Evolutionary conservation across 2,329 filamentous ascomycete species (phyloP), one percentile per base, ranked within the genome.

Genomic region (Dothistroma pini): DNA sequence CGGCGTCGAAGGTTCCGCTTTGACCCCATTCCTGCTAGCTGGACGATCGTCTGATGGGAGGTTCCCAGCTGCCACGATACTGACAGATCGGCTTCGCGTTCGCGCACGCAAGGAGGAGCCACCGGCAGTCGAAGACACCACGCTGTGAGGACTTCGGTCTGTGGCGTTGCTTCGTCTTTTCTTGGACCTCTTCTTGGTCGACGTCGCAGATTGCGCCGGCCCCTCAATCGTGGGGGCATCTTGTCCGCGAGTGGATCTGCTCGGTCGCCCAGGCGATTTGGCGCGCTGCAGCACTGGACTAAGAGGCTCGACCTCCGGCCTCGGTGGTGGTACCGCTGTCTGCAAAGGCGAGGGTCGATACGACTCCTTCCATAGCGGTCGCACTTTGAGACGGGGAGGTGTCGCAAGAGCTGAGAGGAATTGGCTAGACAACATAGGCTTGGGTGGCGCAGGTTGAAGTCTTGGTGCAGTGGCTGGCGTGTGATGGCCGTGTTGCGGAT

Each of bases 71-170:
- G 75, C 75, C 50, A 79, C 76, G 1, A 79, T 81, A 14, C 77
- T 69, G 50, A 81, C 74, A 12, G 80, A 82, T 38, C 79, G 79
- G 65, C 80, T 82, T 54, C 80, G 73, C 53, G 79, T 81, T 12
- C 78, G 74, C 52, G 75, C 76, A 61, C 76, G 75, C 29, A 73
- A 66, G 16, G 79, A 79, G 5, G 79, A 79, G 5, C 77, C 76
- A 47, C 76, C 78, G 29, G 79, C 74, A 56, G 76, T 75, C 14
- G 80, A 81, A 14, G 80, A 81, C 25, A 78, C 75, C 49, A 77
- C 75, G 61, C 80, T 81, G 44, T 67, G 67, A 19, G 70, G 68
- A 59, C 68, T 71, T 49, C 64, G 57, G 58, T 67, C 66, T 19
- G 69, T 63, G 41, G 57, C 59, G 32, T 62, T 63, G 16, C 32